phyloP scores from a whole-genome alignment of 164 flowering plant species.

The Platanus orientalis region DNA sequence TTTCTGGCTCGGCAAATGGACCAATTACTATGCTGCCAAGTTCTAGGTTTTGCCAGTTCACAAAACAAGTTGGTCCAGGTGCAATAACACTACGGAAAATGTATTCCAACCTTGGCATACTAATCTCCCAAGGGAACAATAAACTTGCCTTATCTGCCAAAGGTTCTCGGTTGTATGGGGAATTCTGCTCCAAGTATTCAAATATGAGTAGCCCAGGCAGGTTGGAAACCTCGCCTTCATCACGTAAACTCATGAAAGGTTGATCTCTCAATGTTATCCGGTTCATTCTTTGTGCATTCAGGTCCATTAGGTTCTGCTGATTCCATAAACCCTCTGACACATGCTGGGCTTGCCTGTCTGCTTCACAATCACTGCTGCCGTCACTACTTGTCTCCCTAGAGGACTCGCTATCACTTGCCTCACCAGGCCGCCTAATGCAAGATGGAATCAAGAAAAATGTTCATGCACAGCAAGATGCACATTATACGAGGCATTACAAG shows the following conservation, averaged over 20 bases:
- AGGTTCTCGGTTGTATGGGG: slow-evolving; percentile 56
- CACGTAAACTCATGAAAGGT: slow-evolving; percentile 24
- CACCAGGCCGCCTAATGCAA: slow-evolving; percentile 41
- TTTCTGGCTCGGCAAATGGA: too few species aligned
- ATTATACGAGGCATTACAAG: too few species aligned
- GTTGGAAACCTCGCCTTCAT: slow-evolving; percentile 35
- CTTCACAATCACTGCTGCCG: slow-evolving; percentile 42
- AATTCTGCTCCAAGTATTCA: slow-evolving; percentile 56
- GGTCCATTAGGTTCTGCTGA: slow-evolving; percentile 20
- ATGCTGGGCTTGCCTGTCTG: slow-evolving; percentile 26
- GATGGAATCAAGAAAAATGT: not conserved
- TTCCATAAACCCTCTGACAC: slow-evolving; percentile 15
- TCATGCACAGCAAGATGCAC: not conserved
- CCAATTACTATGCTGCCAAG: too few species aligned
- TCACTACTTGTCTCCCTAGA: slow-evolving; percentile 46
- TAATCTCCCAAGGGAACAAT: not conserved
- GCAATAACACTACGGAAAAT: too few species aligned
- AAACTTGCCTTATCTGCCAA: slow-evolving; percentile 58
- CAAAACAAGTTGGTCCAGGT: too few species aligned
- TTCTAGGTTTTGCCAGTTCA: too few species aligned
- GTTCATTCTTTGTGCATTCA: slow-evolving; percentile 22
- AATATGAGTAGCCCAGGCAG: slow-evolving; percentile 37
- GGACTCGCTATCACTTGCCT: slow-evolving; percentile 54
- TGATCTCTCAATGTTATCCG: slow-evolving; percentile 37
- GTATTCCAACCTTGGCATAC: too few species aligned